Evolutionary conservation across 306 rosid genomes (phyloP).

Genomic region (Castanea crenata): DNA sequence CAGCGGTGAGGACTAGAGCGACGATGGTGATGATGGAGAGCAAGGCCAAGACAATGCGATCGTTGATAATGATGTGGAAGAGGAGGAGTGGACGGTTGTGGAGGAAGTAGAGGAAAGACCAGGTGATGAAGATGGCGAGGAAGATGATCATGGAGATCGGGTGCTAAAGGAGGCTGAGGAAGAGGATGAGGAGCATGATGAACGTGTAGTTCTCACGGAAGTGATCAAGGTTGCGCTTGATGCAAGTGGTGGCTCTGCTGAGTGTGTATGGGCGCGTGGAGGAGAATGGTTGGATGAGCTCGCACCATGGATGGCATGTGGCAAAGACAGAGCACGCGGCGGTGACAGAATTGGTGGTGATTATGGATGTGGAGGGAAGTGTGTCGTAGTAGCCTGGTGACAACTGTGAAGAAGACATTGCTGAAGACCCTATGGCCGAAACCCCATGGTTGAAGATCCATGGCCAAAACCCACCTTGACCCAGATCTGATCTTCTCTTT

Average conservation of each 20-base stretch:
- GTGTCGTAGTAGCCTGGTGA: constrained; percentile 22
- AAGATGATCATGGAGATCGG: too few species aligned
- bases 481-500: too few species aligned
- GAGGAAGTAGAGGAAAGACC: too few species aligned
- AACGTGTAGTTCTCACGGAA: constrained; percentile 63
- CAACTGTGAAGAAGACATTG: constrained; percentile 25
- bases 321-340: constrained; percentile 24
- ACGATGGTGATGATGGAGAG: constrained; percentile 48
- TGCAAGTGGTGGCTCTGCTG: constrained; percentile 44
- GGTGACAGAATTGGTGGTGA: constrained; percentile 12
- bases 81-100: constrained; percentile 45
- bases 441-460: too few species aligned
- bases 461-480: too few species aligned
- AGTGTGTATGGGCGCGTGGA: constrained; percentile 47
- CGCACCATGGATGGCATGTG: constrained; percentile 66
- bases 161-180: too few species aligned
- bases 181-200: constrained; percentile 22
- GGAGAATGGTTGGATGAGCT: constrained; percentile 40
- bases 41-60: not conserved
- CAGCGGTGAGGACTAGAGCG: constrained; percentile 47
- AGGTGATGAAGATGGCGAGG: too few species aligned
- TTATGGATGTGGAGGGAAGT: constrained; percentile 25
- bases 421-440: too few species aligned
- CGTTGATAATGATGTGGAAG: constrained; percentile 49
- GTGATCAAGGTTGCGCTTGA: constrained; percentile 52